A percentile compares a stretch with the other conserved stretches of the same genome.
These are phyloP conservation scores for Starmerella stellata DNA, from an alignment of 805 yeast species.

Conservation along the genomic window DNA sequence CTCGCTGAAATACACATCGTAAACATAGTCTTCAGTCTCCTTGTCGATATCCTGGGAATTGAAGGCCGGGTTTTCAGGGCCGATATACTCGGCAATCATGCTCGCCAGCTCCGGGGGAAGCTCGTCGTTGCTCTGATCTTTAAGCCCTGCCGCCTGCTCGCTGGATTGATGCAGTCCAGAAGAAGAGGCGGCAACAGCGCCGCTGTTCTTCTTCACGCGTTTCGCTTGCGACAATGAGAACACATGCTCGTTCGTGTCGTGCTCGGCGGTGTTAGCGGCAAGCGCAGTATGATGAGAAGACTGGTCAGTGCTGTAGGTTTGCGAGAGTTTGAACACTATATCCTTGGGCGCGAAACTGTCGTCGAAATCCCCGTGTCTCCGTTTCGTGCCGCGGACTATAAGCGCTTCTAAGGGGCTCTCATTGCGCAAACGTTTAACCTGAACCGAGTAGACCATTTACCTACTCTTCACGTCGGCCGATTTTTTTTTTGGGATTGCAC, in stretches of 20 bases:
- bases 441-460: constrained; percentile 27
- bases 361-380: constrained; percentile 12
- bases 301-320: constrained; percentile 8
- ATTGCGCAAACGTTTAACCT: constrained; percentile 71
- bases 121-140: constrained; percentile 17
- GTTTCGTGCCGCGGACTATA: constrained; percentile 14
- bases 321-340: constrained; percentile 13
- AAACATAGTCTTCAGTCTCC: constrained; percentile 56
- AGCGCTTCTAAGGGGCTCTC: constrained; percentile 83
- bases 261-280: neutral
- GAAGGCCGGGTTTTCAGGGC: constrained; percentile 5
- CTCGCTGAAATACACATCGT: constrained; percentile 60
- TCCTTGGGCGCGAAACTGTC: constrained; percentile 14
- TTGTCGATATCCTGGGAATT: constrained; percentile 6
- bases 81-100: constrained; percentile 49
- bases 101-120: constrained; percentile 51
- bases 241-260: neutral
- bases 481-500: too few species aligned
- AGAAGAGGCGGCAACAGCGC: too few species aligned
- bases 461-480: too few species aligned
- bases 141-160: too few species aligned
- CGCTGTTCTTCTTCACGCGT: neutral
- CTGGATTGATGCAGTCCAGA: neutral
- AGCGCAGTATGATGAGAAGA: neutral
- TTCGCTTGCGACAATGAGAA: neutral